Conservation (phyloP, 129 eudicot species). For the Arctium lappa region DNA sequence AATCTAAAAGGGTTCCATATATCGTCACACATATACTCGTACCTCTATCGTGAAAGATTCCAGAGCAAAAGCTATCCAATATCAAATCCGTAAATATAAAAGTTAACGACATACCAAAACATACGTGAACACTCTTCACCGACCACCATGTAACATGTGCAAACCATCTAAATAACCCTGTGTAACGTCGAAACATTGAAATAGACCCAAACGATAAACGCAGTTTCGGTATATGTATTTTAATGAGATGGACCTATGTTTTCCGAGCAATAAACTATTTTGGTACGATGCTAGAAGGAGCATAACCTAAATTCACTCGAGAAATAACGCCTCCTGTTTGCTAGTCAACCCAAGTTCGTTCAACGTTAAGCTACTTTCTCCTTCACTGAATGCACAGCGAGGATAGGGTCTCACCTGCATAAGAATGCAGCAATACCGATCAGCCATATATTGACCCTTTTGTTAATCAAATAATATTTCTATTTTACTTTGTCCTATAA, state of each 20-base stretch:
- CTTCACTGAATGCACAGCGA: slow-evolving; percentile 60
- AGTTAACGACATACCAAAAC: slow-evolving; percentile 10
- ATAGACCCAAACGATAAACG: slow-evolving; percentile 5
- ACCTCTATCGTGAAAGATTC: not conserved
- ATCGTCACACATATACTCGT: not conserved
- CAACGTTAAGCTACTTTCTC: slow-evolving; percentile 49
- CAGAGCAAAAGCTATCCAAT: not conserved
- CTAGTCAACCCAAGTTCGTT: slow-evolving; percentile 71
- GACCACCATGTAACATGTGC: slow-evolving; percentile 11
- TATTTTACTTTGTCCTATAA: not conserved
- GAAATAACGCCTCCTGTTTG: slow-evolving; percentile 85
- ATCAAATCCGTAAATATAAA: slow-evolving; percentile 24
- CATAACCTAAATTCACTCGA: slow-evolving; percentile 55
- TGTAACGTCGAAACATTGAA: not conserved
- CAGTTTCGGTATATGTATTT: slow-evolving; percentile 19
- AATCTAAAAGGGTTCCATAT: not conserved
- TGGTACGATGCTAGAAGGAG: not conserved
- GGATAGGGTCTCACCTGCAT: slow-evolving; percentile 82
- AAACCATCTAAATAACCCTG: not conserved
- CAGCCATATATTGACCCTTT: not conserved
- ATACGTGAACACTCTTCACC: not conserved
- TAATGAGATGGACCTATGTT: slow-evolving; percentile 21
- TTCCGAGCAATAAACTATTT: slow-evolving; percentile 22
- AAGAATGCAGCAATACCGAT: not conserved
- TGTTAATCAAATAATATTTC: not conserved